Base-by-base conservation (phyloP, 176 grass and related monocot species). In the Guadua angustifolia region DNA sequence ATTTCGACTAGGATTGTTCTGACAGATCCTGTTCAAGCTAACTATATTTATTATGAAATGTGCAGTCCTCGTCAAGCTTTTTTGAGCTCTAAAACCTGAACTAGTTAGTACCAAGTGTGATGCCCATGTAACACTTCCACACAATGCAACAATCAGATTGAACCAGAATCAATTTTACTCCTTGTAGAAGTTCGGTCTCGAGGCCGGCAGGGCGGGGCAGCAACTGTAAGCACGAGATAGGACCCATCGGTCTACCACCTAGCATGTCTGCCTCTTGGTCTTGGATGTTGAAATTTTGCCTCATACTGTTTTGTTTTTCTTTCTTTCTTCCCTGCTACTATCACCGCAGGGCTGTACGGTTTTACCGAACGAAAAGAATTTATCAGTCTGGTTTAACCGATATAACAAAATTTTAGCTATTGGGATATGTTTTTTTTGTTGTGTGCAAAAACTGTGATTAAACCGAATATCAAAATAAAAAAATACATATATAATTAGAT, bases 231-330 rank as follows among this genome's bases (percentile, higher is more conserved):
- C 69, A 72, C 0, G 4, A 0, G 14, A 14, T 3, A 5, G 40
- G 11, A 0, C 38, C 19, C 19, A 18, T 26, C 7, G 66, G 66
- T 36, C 65, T 8, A 4, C 36, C 19, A 5, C 7, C 17, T 8
- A 4, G 17, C 4, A 4, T 7, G 14, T 24, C 13, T 43, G 50
- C n/a, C 12, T 42, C 52, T 71, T 38, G 66, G 51, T 42, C 52
- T 71, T 38, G 66, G 51, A 57, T 14, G 5, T 10, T 26, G 79
- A n/a, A 52, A 82, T 71, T 71, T 82, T 38, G 50, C 69, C 12
- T 47, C 68, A 24, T 6, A 9, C 44, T 50, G n/a, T 10, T 36
- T 21, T 4, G 44, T 32, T 4, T 16, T 29, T n/a, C 4, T 25
- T 21, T 21, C 0, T 59, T 56, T 14, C n/a, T 36, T 39, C 6